Evolutionary conservation across 164 flowering plant species (phyloP), one percentile per base, ranked within the genome.

Genomic region (Chloranthus sessilifolius): DNA sequence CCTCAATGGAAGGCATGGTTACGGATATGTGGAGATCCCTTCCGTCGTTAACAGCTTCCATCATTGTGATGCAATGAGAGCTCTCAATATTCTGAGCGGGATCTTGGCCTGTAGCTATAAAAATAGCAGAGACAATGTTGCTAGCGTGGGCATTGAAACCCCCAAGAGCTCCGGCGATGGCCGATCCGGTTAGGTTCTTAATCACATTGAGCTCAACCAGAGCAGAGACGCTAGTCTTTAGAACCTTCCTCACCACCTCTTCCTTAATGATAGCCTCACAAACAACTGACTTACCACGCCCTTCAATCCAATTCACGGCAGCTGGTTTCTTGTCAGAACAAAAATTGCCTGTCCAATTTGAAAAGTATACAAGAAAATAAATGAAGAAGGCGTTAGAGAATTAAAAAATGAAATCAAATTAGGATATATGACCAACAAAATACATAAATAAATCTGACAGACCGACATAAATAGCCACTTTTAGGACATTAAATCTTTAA

Each of bases 81-180:
- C 95, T 87, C 78, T 87, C 95, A 3, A 87, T 60, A 44, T 82
- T 87, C 45, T 87, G 95, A 0, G 92, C 95, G 8, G 95, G 92
- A 59, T 87, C 95, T 65, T 87, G 95, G 12, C 95, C 95, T 7
- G 95, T 87, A 29, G 95, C 95, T 35, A 87, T 76, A 30, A 66
- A 87, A n/a, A 87, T 42, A 1, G 95, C 95, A 27, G 95, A 81
- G n/a, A 87, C 92, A 16, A 83, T 79, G 51, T 86, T 86, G 69
- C 89, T 70, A 4, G 91, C 91, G 44, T 86, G 91, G 25, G 95
- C 91, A 65, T 88, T 88, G 49, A 75, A 88, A 9, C 96, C 94
- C 21, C 96, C 96, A 1, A 88, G 78, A 40, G 96, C 60, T 36
- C 94, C 94, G 43, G 96, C 96, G 38, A 82, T 43, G 14, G 96